Evolutionary conservation across 2,329 filamentous ascomycete species (phyloP), one percentile per base, ranked within the genome.

Genomic region (Aspergillus hortae): DNA sequence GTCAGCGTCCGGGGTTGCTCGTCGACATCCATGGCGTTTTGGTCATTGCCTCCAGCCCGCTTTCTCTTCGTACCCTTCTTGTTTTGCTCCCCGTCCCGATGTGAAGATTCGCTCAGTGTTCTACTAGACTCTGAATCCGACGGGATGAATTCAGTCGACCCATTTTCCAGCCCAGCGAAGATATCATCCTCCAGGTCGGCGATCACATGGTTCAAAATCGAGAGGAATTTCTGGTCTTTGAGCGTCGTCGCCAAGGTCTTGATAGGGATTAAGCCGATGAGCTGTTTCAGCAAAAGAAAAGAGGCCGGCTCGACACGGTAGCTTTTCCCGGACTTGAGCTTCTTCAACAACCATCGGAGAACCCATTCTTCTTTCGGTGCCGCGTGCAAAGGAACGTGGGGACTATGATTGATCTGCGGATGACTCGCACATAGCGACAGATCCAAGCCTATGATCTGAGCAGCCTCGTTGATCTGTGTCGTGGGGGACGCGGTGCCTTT

Each of bases 191-290:
- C 63, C 57, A 74, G 57, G 46, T 90, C 86, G 44, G 82, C 77
- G 44, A 91, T 70, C 0, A 86, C 82, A 60, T 83, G 80, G 60
- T 86, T 83, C 40, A 95, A 67, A 9, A 90, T 80, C 1, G 73
- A 70, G 32, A 88, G 72, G 48, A 95, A 89, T 43, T 83, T 80
- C 51, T 86, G 79, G 52, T 91, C 85, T 19, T 83, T 84, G 6
- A 95, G 77, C 4, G 88, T 84, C 52, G 85, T 84, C 7, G 89
- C 88, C 21, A 89, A 76, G 10, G 83, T 85, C 43, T 87, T 85
- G 0, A 84, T 74, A 0, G 89, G 86, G 15, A 92, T 82, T n/a
- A 83, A 78, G 61, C 85, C 84, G 48, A 88, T 76, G 1, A 89
- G 74, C 76, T 84, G 84, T 71, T 82, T 77, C 51, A 88, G 62